Base-by-base conservation (phyloP, 306 rosid species). In the Cicer cuneatum region DNA sequence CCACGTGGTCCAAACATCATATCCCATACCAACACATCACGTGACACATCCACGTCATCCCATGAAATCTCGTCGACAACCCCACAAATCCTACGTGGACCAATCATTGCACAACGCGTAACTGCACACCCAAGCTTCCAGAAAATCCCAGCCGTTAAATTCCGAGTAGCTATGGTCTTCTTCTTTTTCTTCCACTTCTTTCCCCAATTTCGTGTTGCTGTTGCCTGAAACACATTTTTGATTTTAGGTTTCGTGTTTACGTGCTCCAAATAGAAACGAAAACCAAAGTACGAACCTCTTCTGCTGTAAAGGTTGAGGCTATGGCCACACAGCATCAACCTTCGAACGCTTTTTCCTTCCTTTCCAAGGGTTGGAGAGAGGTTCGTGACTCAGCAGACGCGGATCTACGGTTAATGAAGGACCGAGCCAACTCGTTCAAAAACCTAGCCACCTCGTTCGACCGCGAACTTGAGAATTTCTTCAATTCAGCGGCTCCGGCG, bases 371-470 rank as follows among this genome's bases (percentile, higher is more conserved):
- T 0, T 92, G 95, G 99, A 76, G 91, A 53, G 98, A 92, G 75
- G 96, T 94, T 77, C 91, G 92, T 8, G 89, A 91, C 85, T 94
- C 98, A 35, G 95, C 98, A 1, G 95, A 94, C 48, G 99, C 99
- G 71, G 99, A 95, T 87, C 88, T 95, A 73, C 95, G 81, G 0
- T 51, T 92, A 72, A 90, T 95, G 89, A 83, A 80, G 19, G 93
- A 87, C 89, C 90, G 99, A 67, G 99, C 99, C 40, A 95, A 90
- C 49, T 90, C 97, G 51, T 88, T 93, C 82, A 90, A 85, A 83
- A 90, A 92, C 84, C 81, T 95, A 5, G 98, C 99, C 0, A 88
- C 87, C 13, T 92, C 99, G 1, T 86, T 95, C 21, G 99, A 95
- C 88, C 89, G 99, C 1, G 98, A 92, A 82, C 85, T 95, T 1